Conservation (phyloP, 805 yeast species). For the Cyberlindnera meyerae region DNA sequence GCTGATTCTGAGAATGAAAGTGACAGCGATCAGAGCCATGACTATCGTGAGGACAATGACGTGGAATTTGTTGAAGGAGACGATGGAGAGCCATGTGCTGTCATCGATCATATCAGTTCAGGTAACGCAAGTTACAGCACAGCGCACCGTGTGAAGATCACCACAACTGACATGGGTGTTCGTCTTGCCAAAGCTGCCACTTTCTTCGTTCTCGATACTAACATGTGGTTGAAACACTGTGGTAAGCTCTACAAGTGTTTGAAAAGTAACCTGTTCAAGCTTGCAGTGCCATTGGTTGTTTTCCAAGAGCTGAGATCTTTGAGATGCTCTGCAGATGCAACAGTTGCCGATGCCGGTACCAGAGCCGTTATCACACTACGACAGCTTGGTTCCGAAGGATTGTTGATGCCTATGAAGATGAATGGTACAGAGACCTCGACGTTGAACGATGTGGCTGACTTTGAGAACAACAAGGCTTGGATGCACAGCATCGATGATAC, state of each 20-base stretch:
- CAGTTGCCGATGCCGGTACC: slow-evolving; percentile 76
- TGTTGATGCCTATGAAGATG: slow-evolving; percentile 56
- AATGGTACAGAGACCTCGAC: slow-evolving; percentile 67
- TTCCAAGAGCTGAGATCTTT: slow-evolving; percentile 73
- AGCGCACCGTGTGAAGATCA: not conserved
- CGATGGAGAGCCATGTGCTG: not conserved
- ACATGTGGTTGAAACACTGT: slow-evolving; percentile 77
- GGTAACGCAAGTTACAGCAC: not conserved
- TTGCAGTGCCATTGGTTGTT: slow-evolving; percentile 67
- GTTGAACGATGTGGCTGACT: slow-evolving; percentile 67
- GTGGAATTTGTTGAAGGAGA: not conserved
- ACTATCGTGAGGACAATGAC: slow-evolving; percentile 1
- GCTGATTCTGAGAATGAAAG: slow-evolving; percentile 12
- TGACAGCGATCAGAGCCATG: slow-evolving; percentile 2
- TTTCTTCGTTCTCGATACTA: slow-evolving; percentile 57
- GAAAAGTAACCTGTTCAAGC: slow-evolving; percentile 50
- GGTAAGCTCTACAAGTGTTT: slow-evolving; percentile 71
- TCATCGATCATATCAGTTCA: not conserved
- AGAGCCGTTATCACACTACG: slow-evolving; percentile 71
- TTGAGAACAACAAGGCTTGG: slow-evolving; percentile 71
- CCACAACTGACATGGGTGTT: slow-evolving; percentile 15
- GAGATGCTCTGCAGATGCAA: slow-evolving; percentile 64
- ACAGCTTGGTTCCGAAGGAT: slow-evolving; percentile 54
- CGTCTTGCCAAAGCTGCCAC: slow-evolving; percentile 10
- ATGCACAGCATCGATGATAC: slow-evolving; percentile 65